phyloP scores from a whole-genome alignment of 2,329 filamentous ascomycete genomes.

The Triangularia setosa region DNA sequence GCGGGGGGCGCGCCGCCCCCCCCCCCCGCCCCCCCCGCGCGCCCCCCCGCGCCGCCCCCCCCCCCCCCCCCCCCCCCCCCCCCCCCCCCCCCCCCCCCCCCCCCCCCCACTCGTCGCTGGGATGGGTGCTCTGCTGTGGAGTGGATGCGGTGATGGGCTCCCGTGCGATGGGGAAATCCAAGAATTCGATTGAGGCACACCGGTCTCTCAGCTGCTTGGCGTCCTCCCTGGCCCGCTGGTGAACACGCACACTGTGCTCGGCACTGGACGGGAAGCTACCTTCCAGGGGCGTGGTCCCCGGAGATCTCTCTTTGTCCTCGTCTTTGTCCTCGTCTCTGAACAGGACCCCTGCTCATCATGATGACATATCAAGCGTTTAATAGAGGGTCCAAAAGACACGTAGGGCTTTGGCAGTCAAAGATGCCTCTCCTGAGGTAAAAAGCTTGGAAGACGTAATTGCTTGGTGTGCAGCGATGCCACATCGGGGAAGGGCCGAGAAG shows the following conservation, averaged over 20 bases:
- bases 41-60: no score
- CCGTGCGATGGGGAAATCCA: conserved; percentile 13
- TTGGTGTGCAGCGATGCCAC: neutral
- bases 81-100: no score
- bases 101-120: neutral
- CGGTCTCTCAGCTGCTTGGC: conserved; percentile 7
- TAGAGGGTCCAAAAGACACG: no score
- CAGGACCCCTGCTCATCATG: neutral
- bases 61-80: no score
- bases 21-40: no score
- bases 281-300: neutral
- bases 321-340: neutral
- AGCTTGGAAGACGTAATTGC: neutral
- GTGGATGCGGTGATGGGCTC: neutral
- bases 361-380: neutral
- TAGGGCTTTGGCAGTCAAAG: no score
- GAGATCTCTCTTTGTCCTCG: no score
- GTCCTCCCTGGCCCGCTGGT: neutral
- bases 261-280: neutral
- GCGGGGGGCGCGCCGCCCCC: no score
- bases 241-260: neutral
- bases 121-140: neutral
- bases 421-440: neutral
- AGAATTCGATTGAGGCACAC: conserved; percentile 15
- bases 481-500: neutral